These are phyloP conservation scores for Nakaseomyces nivariensis DNA, from an alignment of 1,139 yeast species.

Conservation along the genomic window DNA sequence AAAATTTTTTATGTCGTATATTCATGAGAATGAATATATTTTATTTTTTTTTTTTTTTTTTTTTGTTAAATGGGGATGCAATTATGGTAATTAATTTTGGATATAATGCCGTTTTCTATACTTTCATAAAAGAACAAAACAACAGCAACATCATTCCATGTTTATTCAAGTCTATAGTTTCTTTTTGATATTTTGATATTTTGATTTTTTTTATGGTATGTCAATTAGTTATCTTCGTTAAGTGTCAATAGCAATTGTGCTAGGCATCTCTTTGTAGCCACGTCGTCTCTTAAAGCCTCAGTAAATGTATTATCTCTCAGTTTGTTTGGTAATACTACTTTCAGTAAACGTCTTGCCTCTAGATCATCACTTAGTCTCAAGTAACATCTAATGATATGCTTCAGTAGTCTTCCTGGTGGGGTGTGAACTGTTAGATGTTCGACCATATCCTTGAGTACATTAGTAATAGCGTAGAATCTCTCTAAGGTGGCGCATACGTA, in stretches of 20 bases:
- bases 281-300: slow-evolving; percentile 70
- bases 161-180: neutral
- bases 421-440: slow-evolving; percentile 58
- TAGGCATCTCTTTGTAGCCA: slow-evolving; percentile 77
- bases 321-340: slow-evolving; percentile 59
- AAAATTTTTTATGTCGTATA: too few species aligned
- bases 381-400: slow-evolving; percentile 92
- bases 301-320: slow-evolving; percentile 87
- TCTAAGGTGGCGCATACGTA: slow-evolving; percentile 94
- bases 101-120: too few species aligned
- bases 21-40: too few species aligned
- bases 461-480: slow-evolving; percentile 87
- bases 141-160: too few species aligned
- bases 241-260: slow-evolving; percentile 73
- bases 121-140: too few species aligned
- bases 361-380: slow-evolving; percentile 80
- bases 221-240: slow-evolving; percentile 18
- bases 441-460: slow-evolving; percentile 81
- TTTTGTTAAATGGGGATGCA: too few species aligned
- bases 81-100: too few species aligned
- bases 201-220: neutral
- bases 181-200: neutral
- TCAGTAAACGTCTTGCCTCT: slow-evolving; percentile 83
- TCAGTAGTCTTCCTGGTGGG: slow-evolving; percentile 67
- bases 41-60: too few species aligned